A percentile compares a stretch with the other conserved stretches of the same genome.
These are phyloP conservation scores for Colletotrichum tanaceti DNA, from an alignment of 2,329 filamentous ascomycete species.

Conservation along the genomic window DNA sequence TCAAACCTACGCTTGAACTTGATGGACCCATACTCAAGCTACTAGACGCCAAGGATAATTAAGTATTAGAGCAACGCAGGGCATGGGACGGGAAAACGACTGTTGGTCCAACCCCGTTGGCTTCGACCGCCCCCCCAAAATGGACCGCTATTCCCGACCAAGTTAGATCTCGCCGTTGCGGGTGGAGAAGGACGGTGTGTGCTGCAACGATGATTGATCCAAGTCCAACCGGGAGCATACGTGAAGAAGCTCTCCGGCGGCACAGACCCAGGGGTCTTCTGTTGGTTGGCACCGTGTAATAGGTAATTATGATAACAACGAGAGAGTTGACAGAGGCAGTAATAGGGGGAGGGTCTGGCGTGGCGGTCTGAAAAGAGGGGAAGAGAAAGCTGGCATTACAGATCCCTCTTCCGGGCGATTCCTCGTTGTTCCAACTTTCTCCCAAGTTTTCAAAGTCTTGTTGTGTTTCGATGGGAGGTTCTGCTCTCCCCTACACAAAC, in stretches of 20 bases:
- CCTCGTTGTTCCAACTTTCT: not conserved
- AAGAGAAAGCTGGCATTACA: not conserved
- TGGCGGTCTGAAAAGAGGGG: not conserved
- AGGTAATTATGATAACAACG: not conserved
- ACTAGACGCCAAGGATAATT: too few relatives aligned
- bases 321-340: not conserved
- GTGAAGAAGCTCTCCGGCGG: not conserved
- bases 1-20: too few relatives aligned
- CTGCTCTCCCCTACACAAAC: too few relatives aligned
- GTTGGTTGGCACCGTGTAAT: not conserved
- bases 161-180: not conserved
- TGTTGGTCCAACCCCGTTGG: slow-evolving; percentile 11
- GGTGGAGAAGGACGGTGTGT: not conserved
- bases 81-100: not conserved
- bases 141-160: not conserved
- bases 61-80: not conserved
- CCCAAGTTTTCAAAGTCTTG: not conserved
- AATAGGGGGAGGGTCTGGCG: too few relatives aligned
- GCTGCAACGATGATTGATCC: slow-evolving; percentile 4
- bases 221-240: not conserved
- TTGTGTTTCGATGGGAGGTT: not conserved
- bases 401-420: not conserved
- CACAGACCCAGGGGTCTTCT: too few relatives aligned
- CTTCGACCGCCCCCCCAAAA: too few relatives aligned
- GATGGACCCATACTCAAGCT: too few relatives aligned